Percentiles rank a stretch among this genome's conserved stretches.
phyloP scores from a whole-genome alignment of 371 early-diverging fungal species.

The Syncephalis plumigaleata region DNA sequence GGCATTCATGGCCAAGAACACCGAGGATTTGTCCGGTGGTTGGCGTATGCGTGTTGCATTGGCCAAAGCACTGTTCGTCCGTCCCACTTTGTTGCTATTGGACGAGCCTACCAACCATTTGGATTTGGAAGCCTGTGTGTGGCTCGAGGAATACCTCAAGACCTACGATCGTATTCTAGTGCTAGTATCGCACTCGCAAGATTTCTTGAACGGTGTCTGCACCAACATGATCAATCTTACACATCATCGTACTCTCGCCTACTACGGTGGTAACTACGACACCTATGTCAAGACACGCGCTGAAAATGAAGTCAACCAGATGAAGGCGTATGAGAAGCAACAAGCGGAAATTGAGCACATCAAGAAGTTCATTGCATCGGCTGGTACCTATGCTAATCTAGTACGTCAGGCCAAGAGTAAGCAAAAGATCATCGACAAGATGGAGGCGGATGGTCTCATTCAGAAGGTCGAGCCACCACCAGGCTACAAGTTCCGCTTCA shows the following conservation, averaged over 20 bases:
- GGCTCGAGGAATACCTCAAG: conserved; percentile 93
- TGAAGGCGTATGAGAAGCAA: conserved; percentile 95
- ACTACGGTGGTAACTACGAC: conserved; percentile 98
- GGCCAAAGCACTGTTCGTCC: conserved; percentile 90
- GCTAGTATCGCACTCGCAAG: conserved; percentile 96
- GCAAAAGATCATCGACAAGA: conserved; percentile 98
- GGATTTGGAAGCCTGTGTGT: conserved; percentile 95
- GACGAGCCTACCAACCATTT: conserved; percentile 98
- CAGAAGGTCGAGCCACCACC: conserved; percentile 60
- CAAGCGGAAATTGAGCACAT: conserved; percentile 97
- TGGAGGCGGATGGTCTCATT: conserved; percentile 94
- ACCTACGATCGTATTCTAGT: conserved; percentile 88
- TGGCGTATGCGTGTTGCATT: conserved; percentile 98
- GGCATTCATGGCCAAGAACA: conserved; percentile 66
- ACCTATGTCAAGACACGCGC: conserved; percentile 84
- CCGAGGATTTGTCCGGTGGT: conserved; percentile 96
- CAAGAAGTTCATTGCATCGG: conserved; percentile 96
- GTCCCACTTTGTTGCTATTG: conserved; percentile 88
- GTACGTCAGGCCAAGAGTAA: conserved; percentile 96
- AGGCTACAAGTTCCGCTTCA: conserved; percentile 76
- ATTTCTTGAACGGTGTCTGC: conserved; percentile 95
- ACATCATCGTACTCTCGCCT: conserved; percentile 73
- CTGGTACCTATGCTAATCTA: conserved; percentile 98
- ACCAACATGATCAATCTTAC: conserved; percentile 86
- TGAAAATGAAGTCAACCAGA: conserved; percentile 89